phyloP scores from a whole-genome alignment of 768 basidiomycete species.

The Hygrophorus russula region DNA sequence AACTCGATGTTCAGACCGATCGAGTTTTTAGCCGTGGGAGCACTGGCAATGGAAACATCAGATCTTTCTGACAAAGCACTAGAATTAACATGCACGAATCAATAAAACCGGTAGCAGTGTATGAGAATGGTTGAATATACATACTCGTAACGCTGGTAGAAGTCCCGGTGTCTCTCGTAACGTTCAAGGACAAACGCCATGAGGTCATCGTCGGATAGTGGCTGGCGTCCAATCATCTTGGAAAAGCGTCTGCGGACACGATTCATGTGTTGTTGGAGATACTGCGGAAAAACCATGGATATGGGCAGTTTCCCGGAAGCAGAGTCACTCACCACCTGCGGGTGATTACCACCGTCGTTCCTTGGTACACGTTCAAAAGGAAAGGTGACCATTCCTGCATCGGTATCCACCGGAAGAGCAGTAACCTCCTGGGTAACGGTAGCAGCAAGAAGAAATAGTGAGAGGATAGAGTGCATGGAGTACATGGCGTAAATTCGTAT shows the following conservation, averaged over 20 bases:
- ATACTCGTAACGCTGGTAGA: constrained; percentile 24
- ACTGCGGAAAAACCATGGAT: too few species aligned
- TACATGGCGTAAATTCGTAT: not conserved
- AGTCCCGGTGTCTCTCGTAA: constrained; percentile 23
- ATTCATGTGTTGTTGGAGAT: constrained; percentile 62
- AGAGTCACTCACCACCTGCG: constrained; percentile 5
- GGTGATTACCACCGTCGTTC: constrained; percentile 6
- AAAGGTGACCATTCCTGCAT: constrained; percentile 8
- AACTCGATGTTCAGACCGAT: constrained; percentile 65
- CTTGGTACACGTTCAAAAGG: constrained; percentile 6
- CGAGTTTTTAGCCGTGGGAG: constrained; percentile 34
- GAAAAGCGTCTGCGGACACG: constrained; percentile 52
- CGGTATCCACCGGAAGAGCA: constrained; percentile 16
- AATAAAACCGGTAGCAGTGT: not conserved
- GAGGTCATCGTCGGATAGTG: constrained; percentile 38
- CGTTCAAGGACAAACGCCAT: constrained; percentile 36
- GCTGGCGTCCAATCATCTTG: constrained; percentile 50
- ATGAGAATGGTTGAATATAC: constrained; percentile 16
- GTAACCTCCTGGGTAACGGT: constrained; percentile 16
- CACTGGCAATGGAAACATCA: constrained; percentile 14
- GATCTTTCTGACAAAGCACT: not conserved
- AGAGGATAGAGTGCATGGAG: constrained; percentile 30
- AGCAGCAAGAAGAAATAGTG: constrained; percentile 24
- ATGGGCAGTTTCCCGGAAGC: not conserved
- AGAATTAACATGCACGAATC: not conserved